Conservation (phyloP, 768 basidiomycete species). For the Vararia minispora region DNA sequence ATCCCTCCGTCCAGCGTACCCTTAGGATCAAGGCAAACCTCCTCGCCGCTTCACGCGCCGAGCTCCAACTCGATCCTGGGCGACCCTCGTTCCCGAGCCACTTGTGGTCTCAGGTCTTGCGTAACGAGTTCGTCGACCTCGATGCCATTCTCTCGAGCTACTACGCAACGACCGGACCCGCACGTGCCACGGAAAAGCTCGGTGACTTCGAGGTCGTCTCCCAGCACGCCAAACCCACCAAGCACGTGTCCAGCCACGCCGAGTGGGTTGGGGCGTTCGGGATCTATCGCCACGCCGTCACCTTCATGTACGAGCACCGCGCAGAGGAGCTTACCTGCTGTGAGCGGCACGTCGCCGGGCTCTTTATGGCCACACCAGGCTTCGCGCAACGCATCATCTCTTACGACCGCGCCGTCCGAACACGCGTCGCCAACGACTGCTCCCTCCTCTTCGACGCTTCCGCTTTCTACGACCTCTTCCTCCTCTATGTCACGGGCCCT, state of each 20-base stretch:
- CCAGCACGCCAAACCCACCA: conserved; percentile 6
- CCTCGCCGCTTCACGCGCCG: too few relatives aligned
- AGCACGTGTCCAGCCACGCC: conserved; percentile 9
- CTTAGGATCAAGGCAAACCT: too few relatives aligned
- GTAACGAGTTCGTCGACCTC: conserved; percentile 19
- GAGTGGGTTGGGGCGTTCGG: conserved; percentile 20
- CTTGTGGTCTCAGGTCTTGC: conserved; percentile 21
- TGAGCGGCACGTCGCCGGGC: conserved; percentile 14
- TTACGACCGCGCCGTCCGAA: conserved; percentile 22
- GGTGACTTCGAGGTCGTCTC: conserved; percentile 13
- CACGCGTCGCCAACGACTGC: conserved; percentile 12
- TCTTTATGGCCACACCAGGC: conserved; percentile 14
- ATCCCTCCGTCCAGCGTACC: too few relatives aligned
- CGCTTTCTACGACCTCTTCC: conserved; percentile 8
- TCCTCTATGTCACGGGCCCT: not conserved
- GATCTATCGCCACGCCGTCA: conserved; percentile 7
- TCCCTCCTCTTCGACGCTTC: conserved; percentile 16
- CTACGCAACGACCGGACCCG: conserved; percentile 8
- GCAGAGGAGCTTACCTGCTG: conserved; percentile 19
- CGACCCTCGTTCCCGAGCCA: too few relatives aligned
- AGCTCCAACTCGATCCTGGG: too few relatives aligned
- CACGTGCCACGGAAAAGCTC: conserved; percentile 10
- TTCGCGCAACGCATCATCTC: conserved; percentile 18
- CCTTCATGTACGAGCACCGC: conserved; percentile 20
- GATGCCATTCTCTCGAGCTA: conserved; percentile 17